Base-by-base conservation (phyloP, 2,329 filamentous ascomycete genomes). In the Penicillium hesseltinei region DNA sequence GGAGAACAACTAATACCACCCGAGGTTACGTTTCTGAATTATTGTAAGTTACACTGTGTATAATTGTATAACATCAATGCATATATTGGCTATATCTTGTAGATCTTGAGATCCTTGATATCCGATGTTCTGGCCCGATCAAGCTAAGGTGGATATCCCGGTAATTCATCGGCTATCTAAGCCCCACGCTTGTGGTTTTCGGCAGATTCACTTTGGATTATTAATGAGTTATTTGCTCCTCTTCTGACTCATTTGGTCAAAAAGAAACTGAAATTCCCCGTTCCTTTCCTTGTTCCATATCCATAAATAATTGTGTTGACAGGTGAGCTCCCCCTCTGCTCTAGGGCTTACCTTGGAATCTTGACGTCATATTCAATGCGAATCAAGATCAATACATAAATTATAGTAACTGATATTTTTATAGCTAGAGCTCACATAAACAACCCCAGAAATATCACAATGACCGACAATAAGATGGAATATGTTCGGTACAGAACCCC, bases 381-480 rank as follows among this genome's bases (percentile, higher is more conserved):
- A 21, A 29, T 33, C 25, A 11, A 21, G 27, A n/a, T 21, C 9
- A 19, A 38, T 11, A 33, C 2, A n/a, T 17, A 19, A 25, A 33
- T 35, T 15, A 15, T 44, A 27, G 1, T 15, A 10, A 44, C 38
- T 44, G 15, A 44, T n/a, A 4, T 8, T 27, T 15, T 7, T 13
- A 33, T 13, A 17, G 4, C 6, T 33, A 51, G 29, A 35, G 2
- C 39, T 36, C 23, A 19, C 29, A 25, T 35, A 46, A 31, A 25
- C 35, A 10, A 25, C 0, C 9, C 9, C 6, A 15, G 2, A 25
- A 21, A 11, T 19, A 9, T 21, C 44, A 62, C 15, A 29, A 71
- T 69, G 69, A 56, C 66, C 19, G 54, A 59, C 7, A 64, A 60
- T 46, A 58, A 71, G 52, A 72, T 72, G 70, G 69, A 72, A 69